phyloP scores from a whole-genome alignment of 2,329 filamentous ascomycete genomes.

The Trichophyton simii region DNA sequence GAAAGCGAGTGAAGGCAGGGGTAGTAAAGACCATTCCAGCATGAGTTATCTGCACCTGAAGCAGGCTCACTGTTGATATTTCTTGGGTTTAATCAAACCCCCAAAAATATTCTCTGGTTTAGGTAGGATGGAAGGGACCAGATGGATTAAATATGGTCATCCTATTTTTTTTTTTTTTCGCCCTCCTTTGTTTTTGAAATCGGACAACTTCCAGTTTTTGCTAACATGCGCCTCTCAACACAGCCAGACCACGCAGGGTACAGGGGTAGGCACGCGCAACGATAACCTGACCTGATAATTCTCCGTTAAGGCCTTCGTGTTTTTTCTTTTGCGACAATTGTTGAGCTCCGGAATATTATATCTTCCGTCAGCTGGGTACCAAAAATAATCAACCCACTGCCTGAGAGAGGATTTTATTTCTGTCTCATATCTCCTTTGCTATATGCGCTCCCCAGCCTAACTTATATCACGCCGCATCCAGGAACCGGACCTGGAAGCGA shows the following conservation, averaged over 20 bases:
- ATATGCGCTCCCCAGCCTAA: background rate
- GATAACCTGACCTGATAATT: background rate
- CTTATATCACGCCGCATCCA: background rate
- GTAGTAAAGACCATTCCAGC: constrained; percentile 15
- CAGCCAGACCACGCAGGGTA: background rate
- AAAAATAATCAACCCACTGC: background rate
- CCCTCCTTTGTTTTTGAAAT: background rate
- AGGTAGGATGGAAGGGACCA: background rate
- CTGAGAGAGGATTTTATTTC: background rate
- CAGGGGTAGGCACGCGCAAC: background rate
- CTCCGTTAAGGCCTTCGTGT: background rate
- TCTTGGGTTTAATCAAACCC: background rate
- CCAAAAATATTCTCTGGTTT: background rate
- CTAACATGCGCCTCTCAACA: background rate
- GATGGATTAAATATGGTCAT: background rate
- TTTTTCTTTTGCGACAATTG: background rate
- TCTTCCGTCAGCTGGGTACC: background rate
- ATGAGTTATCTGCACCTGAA: constrained; percentile 2
- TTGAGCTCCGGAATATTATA: constrained; percentile 1
- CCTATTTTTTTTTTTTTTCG: background rate
- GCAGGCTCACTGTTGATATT: background rate
- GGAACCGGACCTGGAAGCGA: background rate
- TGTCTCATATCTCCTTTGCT: background rate
- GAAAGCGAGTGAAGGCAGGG: constrained; percentile 10
- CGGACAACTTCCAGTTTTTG: constrained; percentile 1